phyloP scores from a whole-genome alignment of 768 basidiomycete genomes.

The Macrolepiota dolichaula region DNA sequence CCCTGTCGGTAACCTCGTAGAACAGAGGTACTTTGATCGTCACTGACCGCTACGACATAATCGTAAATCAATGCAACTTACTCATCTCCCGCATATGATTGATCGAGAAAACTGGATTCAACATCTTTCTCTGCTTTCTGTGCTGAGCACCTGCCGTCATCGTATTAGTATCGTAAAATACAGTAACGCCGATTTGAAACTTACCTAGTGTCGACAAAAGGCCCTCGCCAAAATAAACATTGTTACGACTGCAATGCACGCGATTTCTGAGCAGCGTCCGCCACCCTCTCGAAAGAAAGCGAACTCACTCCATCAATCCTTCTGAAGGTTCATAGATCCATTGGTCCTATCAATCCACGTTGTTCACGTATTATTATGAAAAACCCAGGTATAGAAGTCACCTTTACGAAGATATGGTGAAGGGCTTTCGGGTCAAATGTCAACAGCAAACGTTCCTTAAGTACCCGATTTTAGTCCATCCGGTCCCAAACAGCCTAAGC shows the following conservation, averaged over 20 bases:
- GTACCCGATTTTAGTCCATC: not conserved
- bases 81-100: constrained; percentile 36
- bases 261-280: not conserved
- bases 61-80: constrained; percentile 3
- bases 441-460: constrained; percentile 30
- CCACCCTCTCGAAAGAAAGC: not conserved
- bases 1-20: constrained; percentile 22
- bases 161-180: not conserved
- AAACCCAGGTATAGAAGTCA: constrained; percentile 13
- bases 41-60: not conserved
- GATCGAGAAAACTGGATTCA: constrained; percentile 42
- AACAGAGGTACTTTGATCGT: constrained; percentile 24
- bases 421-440: constrained; percentile 44
- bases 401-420: constrained; percentile 43
- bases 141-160: constrained; percentile 33
- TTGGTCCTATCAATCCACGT: constrained; percentile 23
- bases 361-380: not conserved
- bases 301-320: constrained; percentile 22
- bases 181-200: not conserved
- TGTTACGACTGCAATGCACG: constrained; percentile 14
- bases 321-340: constrained; percentile 27
- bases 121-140: constrained; percentile 38
- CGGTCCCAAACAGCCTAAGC: not conserved
- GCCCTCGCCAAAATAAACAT: constrained; percentile 17
- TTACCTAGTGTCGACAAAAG: constrained; percentile 19